Percentiles rank a stretch among this genome's conserved stretches.
Evolutionary conservation across 2,329 filamentous ascomycete genomes (phyloP).

Genomic region (Conoideocrella luteorostrata): DNA sequence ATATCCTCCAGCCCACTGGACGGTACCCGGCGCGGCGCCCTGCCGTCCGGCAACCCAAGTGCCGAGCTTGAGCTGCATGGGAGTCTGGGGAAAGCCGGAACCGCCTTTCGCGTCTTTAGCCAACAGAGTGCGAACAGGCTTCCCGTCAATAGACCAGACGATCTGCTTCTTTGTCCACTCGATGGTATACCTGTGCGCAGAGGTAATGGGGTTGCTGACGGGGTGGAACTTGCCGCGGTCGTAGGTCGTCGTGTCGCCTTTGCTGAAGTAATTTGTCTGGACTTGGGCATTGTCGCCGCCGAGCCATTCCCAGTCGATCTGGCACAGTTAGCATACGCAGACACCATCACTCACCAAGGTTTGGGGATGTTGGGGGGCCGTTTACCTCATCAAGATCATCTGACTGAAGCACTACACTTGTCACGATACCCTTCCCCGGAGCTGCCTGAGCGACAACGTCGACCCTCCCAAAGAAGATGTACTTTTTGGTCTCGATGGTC

Average conservation of each 20-base stretch:
- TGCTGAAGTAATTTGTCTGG: conserved; percentile 79
- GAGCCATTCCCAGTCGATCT: conserved; percentile 82
- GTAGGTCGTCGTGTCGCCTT: conserved; percentile 63
- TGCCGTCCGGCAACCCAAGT: conserved; percentile 57
- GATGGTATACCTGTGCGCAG: conserved; percentile 59
- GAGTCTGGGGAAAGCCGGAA: conserved; percentile 62
- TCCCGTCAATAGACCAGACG: conserved; percentile 59
- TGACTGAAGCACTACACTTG: conserved; percentile 68
- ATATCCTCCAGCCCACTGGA: conserved; percentile 60
- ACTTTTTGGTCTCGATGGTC: conserved; percentile 63
- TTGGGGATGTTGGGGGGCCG: background rate
- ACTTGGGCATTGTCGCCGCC: conserved; percentile 60
- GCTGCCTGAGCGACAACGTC: conserved; percentile 65
- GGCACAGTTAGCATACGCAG: background rate
- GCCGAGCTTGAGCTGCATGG: conserved; percentile 64
- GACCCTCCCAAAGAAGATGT: conserved; percentile 79
- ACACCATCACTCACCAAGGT: background rate
- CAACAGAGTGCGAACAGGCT: conserved; percentile 53
- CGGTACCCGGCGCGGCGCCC: conserved; percentile 61
- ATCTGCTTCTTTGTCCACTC: conserved; percentile 61
- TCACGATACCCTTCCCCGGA: conserved; percentile 68
- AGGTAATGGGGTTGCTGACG: conserved; percentile 43
- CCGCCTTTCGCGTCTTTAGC: conserved; percentile 52
- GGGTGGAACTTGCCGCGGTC: conserved; percentile 60
- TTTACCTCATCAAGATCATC: conserved; percentile 38